Evolutionary conservation across 2,329 filamentous ascomycete genomes (phyloP), one percentile per base, ranked within the genome.

Genomic region (Phaeomoniella chlamydospora): DNA sequence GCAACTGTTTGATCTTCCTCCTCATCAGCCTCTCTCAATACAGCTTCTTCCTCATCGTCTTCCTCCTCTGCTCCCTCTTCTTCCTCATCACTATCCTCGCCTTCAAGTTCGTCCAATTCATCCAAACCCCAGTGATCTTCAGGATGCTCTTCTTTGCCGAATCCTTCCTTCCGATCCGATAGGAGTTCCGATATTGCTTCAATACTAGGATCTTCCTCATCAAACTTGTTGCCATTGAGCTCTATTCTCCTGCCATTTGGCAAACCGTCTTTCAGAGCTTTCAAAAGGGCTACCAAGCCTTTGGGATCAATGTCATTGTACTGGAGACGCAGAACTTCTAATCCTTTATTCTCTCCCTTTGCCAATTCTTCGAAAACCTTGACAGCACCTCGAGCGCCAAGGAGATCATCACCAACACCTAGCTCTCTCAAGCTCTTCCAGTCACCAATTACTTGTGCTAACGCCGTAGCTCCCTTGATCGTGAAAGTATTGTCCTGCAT

Each of bases 401-500:
- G 68, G 33, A 94, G 68, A 37, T 84, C 94, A 57, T 98, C 90
- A 31, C 86, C 83, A 10, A 96, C 73, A 29, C 84, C 87, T 11
- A 98, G 70, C 58, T 96, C 90, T 45, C 74, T 69, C 33, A 98
- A 66, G 29, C 74, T 65, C 0, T 70, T 58, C 88, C 88, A 98
- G 39, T 69, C 70, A 1, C 72, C 67, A 15, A 88, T 69, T 4
- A 85, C 83, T 45, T 70, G 72, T 29, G 83, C 78, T 36, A 98
- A 68, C 9, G 85, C 84, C 48, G 68, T 78, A 18, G 84, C 83
- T 15, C 87, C 90, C 43, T 71, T 68, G 29, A 79, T 58, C 6
- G 88, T 96, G 56, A 96, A 96, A 0, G 90, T 96, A 62, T 98
- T 98, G 62, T 98, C 90, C 58, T 98, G 88, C 42, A 98, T 65